A percentile compares a stretch with the other conserved stretches of the same genome.
Evolutionary conservation across 2,329 filamentous ascomycete genomes (phyloP).

Genomic region (Aspergillus caelatus): DNA sequence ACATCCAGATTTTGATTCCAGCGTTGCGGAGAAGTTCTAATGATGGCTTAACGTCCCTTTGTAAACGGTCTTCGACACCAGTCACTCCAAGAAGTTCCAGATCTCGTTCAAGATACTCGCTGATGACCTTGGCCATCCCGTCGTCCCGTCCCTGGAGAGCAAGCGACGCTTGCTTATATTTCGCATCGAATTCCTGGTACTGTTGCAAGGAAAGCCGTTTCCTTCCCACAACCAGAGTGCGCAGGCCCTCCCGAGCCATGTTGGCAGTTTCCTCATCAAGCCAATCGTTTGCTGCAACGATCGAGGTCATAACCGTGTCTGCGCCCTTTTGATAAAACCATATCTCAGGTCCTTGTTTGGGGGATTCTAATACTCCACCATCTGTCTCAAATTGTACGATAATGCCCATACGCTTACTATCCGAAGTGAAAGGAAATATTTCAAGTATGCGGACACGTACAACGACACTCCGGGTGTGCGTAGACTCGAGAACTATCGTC

Average conservation of each 20-base stretch:
- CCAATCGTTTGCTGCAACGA: slow-evolving; percentile 97
- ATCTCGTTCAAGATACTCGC: slow-evolving; percentile 80
- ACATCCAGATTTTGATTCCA: slow-evolving; percentile 99
- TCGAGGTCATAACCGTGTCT: slow-evolving; percentile 96
- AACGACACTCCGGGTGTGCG: slow-evolving; percentile 70
- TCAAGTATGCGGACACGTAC: slow-evolving; percentile 89
- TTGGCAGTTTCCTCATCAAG: slow-evolving; percentile 98
- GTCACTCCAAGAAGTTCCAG: slow-evolving; percentile 95
- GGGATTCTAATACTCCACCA: slow-evolving; percentile 52
- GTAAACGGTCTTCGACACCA: slow-evolving; percentile 95
- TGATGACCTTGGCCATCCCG: slow-evolving; percentile 78
- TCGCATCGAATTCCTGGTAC: slow-evolving; percentile 76
- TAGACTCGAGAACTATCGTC: slow-evolving; percentile 78
- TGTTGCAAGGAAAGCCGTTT: slow-evolving; percentile 78
- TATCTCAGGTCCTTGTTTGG: slow-evolving; percentile 71
- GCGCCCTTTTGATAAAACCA: slow-evolving; percentile 99
- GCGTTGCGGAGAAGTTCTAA: slow-evolving; percentile 94
- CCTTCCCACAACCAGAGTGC: slow-evolving; percentile 92
- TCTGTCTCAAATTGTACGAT: slow-evolving; percentile 80
- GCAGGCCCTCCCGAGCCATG: slow-evolving; percentile 94
- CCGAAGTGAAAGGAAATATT: slow-evolving; percentile 95
- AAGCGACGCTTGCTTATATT: slow-evolving; percentile 78
- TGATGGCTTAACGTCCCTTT: slow-evolving; percentile 92
- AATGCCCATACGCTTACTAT: slow-evolving; percentile 97
- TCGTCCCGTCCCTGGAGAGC: slow-evolving; percentile 78